A percentile compares a stretch with the other conserved stretches of the same genome.
Conservation (phyloP, 1,284 basidiomycete species). For the Stereum hirsutum region DNA sequence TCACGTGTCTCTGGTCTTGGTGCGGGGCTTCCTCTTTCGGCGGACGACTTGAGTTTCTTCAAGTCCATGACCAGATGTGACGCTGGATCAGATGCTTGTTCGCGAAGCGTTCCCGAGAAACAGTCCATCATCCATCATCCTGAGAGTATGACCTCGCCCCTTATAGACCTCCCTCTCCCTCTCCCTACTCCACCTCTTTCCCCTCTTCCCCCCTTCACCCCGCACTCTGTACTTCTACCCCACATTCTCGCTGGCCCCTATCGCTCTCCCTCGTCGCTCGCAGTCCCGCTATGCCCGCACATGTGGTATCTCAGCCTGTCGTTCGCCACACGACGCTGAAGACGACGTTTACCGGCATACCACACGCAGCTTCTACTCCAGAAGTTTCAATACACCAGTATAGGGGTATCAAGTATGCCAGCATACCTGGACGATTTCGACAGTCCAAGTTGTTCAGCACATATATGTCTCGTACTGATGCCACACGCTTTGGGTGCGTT, state of each 20-base stretch:
- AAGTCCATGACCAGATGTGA: neutral
- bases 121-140: neutral
- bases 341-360: slow-evolving; percentile 55
- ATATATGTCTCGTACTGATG: slow-evolving; percentile 49
- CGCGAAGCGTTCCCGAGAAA: no score
- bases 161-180: neutral
- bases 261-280: slow-evolving; percentile 8
- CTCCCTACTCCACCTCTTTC: neutral
- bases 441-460: slow-evolving; percentile 51
- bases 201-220: neutral
- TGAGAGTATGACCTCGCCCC: neutral
- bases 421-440: slow-evolving; percentile 63
- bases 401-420: slow-evolving; percentile 67
- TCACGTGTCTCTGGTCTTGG: neutral
- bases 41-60: neutral
- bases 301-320: slow-evolving; percentile 21
- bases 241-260: slow-evolving; percentile 6
- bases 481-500: slow-evolving; percentile 52
- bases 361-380: slow-evolving; percentile 47
- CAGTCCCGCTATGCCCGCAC: no score
- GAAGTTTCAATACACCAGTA: slow-evolving; percentile 57
- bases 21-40: neutral
- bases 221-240: slow-evolving; percentile 7
- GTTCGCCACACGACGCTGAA: slow-evolving; percentile 45
- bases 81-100: no score